Base-by-base conservation (phyloP, 1,139 yeast genomes). In the Saccharomyces hybrid region DNA sequence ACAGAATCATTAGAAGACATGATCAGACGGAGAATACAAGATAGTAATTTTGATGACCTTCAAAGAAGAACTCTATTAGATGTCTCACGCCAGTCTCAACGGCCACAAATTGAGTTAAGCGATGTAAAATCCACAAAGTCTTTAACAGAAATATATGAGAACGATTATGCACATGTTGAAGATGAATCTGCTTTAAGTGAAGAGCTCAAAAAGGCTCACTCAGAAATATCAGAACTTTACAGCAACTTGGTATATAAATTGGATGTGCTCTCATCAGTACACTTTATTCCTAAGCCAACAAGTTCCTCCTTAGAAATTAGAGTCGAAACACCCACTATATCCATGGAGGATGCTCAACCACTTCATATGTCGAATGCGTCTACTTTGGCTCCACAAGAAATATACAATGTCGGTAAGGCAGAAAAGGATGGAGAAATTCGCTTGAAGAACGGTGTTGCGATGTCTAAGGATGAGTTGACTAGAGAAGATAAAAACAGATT, bases 311-410 rank as follows among this genome's bases (percentile, higher is more conserved):
- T 91, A 60, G 91, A 88, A 57, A 84, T 93, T 65, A 89, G 85
- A 67, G 89, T 91, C 46, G 83, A 85, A 59, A 79, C 88, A 0
- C 84, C 96, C 1, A 80, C 96, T 1, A 85, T 93, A 53, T 69
- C 85, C 5, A 88, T 91, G 96, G 99, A 93, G 73, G 99, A 93
- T 67, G 95, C 97, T 1, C 98, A 91, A 72, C 99, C 99, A 50
- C 77, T 88, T 55, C 84, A 91, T 48, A 78, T 88, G 73, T 81
- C 95, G 2, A 74, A 81, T 34, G 88, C 84, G 28, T 75, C 85
- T n/a, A 80, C 87, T 52, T 77, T 93, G 64, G 99, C 99, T 1
- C 99, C 99, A 47, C 99, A 93, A 73, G 99, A 93, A 73, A 78
- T 93, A n/a, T 93, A 86, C 72, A 81, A 78, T 66, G 77, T 85